Evolutionary conservation across 805 yeast genomes (phyloP), one percentile per base, ranked within the genome.

Genomic region (Blastobotrys robertii): DNA sequence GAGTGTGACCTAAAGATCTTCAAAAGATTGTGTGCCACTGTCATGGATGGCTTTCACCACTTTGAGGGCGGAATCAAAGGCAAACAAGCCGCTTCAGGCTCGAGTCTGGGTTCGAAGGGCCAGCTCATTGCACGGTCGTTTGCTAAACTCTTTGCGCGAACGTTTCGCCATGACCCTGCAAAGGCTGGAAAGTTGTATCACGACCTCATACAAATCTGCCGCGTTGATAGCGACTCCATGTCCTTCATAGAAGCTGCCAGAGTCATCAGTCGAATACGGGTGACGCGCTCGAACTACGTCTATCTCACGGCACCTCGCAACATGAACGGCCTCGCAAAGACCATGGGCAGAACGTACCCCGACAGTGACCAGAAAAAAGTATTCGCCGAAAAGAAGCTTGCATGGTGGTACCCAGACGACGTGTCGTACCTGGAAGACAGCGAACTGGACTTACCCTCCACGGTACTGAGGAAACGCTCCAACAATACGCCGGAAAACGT

Each of bases 381-480:
- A 19, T 19, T 19, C 6, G 25, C 6, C 25, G 46, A 6, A 45
- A 37, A 37, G 62, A 48, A 54, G 54, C 6, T 19, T 4, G 25
- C 19, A 44, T 81, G 88, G 90, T 58, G 60, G 4, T 79, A 68
- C 51, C 90, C 88, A 0, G 88, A 81, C 48, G 54, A 59, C 0
- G 53, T 73, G 2, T 60, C 61, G 3, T 76, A 74, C 50, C 61
- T 81, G 13, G 78, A 79, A 0, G 59, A 51, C 2, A 63, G 60
- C 1, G 56, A 61, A 39, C 64, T 74, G 34, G 67, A 68, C 36
- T 62, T 44, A 31, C 77, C 76, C 8, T 65, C 55, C 5, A 28
- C 48, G 8, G 16, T 45, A 7, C 34, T 50, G 29, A 50, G 35
- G 32, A 22, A 22, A 11, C 16, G 11, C 11, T 7, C 3, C 8